Base-by-base conservation (phyloP, 139 green algal species). In the Mychonastes homosphaera region DNA sequence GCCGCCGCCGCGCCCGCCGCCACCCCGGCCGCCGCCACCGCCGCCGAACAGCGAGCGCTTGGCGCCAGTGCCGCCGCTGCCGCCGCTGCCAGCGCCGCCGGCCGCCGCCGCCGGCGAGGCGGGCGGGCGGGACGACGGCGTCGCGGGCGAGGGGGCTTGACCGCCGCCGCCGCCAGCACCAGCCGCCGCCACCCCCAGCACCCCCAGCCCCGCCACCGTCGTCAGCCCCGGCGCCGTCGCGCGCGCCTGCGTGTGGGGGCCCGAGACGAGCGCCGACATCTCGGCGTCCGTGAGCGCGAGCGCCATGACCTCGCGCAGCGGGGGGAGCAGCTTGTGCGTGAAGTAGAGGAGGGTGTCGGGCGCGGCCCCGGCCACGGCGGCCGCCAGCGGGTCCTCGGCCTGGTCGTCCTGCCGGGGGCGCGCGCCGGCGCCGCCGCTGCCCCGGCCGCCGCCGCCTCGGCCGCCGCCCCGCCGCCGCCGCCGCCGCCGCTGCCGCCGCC, bases 291-390 rank as follows among this genome's bases (percentile, higher is more conserved):
- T 32, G 12, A 85, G 46, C 27, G 67, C 76, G 30, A 47, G 41
- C 4, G 67, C 46, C 24, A 85, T 70, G 21, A 85, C 34, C 62
- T 85, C 78, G 36, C 51, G 50, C 34, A 85, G 49, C 1, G 74
- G 75, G 4, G 48, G 54, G 56, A 67, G 51, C 59, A 87, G 50
- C 63, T 88, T 88, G 69, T 83, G 76, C 24, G 41, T 55, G 69
- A 67, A 92, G 73, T 91, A 92, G 26, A 92, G 70, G n/a, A 77
- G 53, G 27, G 67, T 66, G 60, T 82, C 62, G 29, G 69, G 65
- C 6, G 29, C 49, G 21, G 56, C 18, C 34, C 72, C 69, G 0
- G 50, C 34, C 62, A 74, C 62, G 0, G 59, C 60, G 5, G 77
- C 84, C 0, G 63, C 58, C 45, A 85, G 43, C 2, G 84, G 84